Conservation (phyloP, 1,284 basidiomycete genomes). For the Laetiporus sulphureus region DNA sequence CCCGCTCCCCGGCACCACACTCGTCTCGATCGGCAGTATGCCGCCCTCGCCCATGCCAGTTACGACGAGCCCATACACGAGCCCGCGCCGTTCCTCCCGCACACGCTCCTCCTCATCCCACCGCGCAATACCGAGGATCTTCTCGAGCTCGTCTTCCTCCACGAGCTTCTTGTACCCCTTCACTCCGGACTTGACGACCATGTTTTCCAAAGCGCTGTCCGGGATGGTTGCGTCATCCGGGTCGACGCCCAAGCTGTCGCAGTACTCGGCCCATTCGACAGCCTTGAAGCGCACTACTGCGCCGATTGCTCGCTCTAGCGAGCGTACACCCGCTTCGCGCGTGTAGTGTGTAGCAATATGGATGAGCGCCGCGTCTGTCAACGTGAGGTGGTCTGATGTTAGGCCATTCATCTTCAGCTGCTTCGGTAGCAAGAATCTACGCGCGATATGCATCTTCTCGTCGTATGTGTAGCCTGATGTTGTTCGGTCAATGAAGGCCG, state of each 20-base stretch:
- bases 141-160: slow-evolving; percentile 70
- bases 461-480: slow-evolving; percentile 85
- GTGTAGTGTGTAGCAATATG: slow-evolving; percentile 77
- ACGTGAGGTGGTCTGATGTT: slow-evolving; percentile 29
- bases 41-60: slow-evolving; percentile 86
- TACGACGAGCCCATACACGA: slow-evolving; percentile 86
- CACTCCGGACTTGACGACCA: slow-evolving; percentile 9
- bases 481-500: no score
- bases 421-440: slow-evolving; percentile 81
- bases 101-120: slow-evolving; percentile 80
- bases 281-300: slow-evolving; percentile 83
- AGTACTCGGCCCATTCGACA: slow-evolving; percentile 78
- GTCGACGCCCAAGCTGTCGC: slow-evolving; percentile 36
- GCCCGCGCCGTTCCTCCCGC: slow-evolving; percentile 58
- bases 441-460: slow-evolving; percentile 87
- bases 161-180: slow-evolving; percentile 59
- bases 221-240: slow-evolving; percentile 10
- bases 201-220: neutral
- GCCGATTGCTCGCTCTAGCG: slow-evolving; percentile 83
- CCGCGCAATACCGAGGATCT: slow-evolving; percentile 76
- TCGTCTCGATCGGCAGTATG: slow-evolving; percentile 78
- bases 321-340: slow-evolving; percentile 88
- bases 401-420: slow-evolving; percentile 71
- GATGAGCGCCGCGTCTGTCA: slow-evolving; percentile 61
- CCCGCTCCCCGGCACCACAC: slow-evolving; percentile 66